Conservation (phyloP, 2,329 filamentous ascomycete genomes). For the Blastomyces emzantsi region DNA sequence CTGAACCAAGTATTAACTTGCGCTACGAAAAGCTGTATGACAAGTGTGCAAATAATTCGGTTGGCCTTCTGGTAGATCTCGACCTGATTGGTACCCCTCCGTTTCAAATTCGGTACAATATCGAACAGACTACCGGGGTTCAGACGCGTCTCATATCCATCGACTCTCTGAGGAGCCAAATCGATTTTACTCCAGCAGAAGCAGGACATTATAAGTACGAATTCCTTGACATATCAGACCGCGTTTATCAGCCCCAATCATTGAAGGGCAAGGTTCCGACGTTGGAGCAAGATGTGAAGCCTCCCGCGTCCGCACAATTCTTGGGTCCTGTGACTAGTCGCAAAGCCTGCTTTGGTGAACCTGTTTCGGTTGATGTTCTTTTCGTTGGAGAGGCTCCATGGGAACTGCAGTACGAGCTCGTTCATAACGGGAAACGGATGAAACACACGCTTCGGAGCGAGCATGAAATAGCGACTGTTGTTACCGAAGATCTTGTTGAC, state of each 20-base stretch:
- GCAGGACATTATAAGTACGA: conserved; percentile 82
- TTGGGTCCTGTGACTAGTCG: conserved; percentile 48
- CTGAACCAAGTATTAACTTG: conserved; percentile 70
- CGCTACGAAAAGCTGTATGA: conserved; percentile 76
- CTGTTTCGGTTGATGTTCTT: conserved; percentile 62
- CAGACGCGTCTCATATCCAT: conserved; percentile 49
- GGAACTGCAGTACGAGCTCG: conserved; percentile 81
- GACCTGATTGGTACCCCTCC: conserved; percentile 89
- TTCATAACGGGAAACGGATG: conserved; percentile 78
- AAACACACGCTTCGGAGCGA: conserved; percentile 59
- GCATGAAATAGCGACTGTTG: conserved; percentile 57
- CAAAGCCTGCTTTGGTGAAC: conserved; percentile 73
- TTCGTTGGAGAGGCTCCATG: conserved; percentile 80
- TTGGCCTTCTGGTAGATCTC: conserved; percentile 79
- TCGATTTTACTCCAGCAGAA: conserved; percentile 70
- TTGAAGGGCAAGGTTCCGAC: conserved; percentile 54
- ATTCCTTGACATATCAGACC: conserved; percentile 72
- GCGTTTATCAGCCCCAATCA: conserved; percentile 62
- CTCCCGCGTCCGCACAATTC: conserved; percentile 69
- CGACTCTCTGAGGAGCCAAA: conserved; percentile 66
- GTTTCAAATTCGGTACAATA: conserved; percentile 71
- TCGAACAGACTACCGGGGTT: conserved; percentile 52
- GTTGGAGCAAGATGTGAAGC: conserved; percentile 85
- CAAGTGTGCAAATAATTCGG: conserved; percentile 88
- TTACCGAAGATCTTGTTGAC: conserved; percentile 62